Evolutionary conservation across 371 early-diverging fungal genomes (phyloP).

Genomic region (Rhizomucor pusillus): DNA sequence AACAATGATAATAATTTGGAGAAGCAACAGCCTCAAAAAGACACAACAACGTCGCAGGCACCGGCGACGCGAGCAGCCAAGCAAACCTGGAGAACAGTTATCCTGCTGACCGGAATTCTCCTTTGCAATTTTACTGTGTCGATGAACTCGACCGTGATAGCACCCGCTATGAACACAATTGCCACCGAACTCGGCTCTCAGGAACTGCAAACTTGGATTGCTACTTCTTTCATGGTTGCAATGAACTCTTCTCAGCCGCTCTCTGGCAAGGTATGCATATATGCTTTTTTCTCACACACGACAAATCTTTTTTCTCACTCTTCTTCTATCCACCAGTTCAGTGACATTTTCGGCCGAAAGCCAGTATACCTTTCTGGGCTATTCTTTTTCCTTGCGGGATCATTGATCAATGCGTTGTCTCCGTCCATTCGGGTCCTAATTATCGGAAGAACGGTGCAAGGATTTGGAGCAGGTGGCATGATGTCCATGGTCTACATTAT

Average conservation of each 20-base stretch:
- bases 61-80: too few relatives aligned
- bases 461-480: slow-evolving; percentile 70
- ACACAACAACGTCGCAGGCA: too few relatives aligned
- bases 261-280: slow-evolving; percentile 61
- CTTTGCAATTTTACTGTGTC: slow-evolving; percentile 63
- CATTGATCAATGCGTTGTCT: slow-evolving; percentile 51
- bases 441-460: slow-evolving; percentile 66
- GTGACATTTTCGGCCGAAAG: slow-evolving; percentile 31
- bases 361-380: slow-evolving; percentile 41
- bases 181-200: slow-evolving; percentile 6
- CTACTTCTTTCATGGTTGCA: slow-evolving; percentile 44
- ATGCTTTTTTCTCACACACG: too few relatives aligned
- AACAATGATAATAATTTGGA: too few relatives aligned
- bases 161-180: slow-evolving; percentile 24
- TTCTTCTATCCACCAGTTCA: slow-evolving; percentile 3
- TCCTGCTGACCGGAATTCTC: too few relatives aligned
- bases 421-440: slow-evolving; percentile 58
- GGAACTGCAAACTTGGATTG: slow-evolving; percentile 4
- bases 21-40: too few relatives aligned
- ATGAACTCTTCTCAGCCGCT: slow-evolving; percentile 51
- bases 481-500: slow-evolving; percentile 71
- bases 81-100: too few relatives aligned
- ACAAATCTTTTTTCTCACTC: background rate
- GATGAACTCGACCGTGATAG: slow-evolving; percentile 73
- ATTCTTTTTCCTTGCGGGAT: slow-evolving; percentile 48